phyloP scores from a whole-genome alignment of 768 basidiomycete species.

The Boletus rufocinnamomeus region DNA sequence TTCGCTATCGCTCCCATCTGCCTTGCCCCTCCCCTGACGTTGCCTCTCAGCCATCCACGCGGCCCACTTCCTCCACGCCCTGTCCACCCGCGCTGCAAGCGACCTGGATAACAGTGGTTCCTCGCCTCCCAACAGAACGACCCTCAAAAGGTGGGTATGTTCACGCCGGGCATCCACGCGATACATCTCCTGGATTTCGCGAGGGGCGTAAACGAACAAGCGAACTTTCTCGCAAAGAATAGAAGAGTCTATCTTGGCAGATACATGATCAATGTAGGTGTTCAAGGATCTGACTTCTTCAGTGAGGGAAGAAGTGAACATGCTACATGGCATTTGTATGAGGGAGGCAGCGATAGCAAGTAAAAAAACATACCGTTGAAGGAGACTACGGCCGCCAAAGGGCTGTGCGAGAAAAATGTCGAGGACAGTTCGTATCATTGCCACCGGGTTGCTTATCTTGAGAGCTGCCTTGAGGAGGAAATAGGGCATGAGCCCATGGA shows the following conservation, averaged over 20 bases:
- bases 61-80: slow-evolving; percentile 75
- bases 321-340: slow-evolving; percentile 46
- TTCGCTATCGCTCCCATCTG: slow-evolving; percentile 74
- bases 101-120: slow-evolving; percentile 71
- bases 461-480: slow-evolving; percentile 92
- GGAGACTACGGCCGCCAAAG: slow-evolving; percentile 88
- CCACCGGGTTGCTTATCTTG: slow-evolving; percentile 91
- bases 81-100: slow-evolving; percentile 80
- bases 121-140: slow-evolving; percentile 78
- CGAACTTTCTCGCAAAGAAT: slow-evolving; percentile 86
- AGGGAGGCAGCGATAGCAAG: not conserved
- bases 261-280: slow-evolving; percentile 86
- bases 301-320: slow-evolving; percentile 91
- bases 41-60: slow-evolving; percentile 67
- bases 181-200: slow-evolving; percentile 83
- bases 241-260: slow-evolving; percentile 87
- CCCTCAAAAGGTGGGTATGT: slow-evolving; percentile 71
- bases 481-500: slow-evolving; percentile 97
- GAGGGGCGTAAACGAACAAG: slow-evolving; percentile 82
- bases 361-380: slow-evolving; percentile 67
- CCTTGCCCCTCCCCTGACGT: slow-evolving; percentile 39
- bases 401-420: slow-evolving; percentile 97
- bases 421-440: slow-evolving; percentile 90
- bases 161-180: slow-evolving; percentile 77
- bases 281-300: slow-evolving; percentile 87